phyloP scores from a whole-genome alignment of 164 flowering plant genomes.

The Stephania japonica region DNA sequence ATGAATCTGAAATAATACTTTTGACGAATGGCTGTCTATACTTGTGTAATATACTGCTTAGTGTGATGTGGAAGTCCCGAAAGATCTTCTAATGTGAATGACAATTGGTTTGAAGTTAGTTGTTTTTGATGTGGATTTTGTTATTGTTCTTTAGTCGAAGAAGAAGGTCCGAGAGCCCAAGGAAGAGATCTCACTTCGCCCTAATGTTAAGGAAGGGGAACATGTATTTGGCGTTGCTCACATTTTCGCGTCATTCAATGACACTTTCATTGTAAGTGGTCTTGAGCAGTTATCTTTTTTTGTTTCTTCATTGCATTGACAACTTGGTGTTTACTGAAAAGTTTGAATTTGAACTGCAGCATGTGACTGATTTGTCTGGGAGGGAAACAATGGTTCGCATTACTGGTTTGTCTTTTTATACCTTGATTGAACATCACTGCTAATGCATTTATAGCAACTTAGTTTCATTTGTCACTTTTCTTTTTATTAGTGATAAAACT shows the following conservation, averaged over 20 bases:
- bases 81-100: not conserved
- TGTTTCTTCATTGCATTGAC: not conserved
- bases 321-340: not conserved
- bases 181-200: constrained; percentile 54
- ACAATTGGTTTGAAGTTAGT: not conserved
- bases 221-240: constrained; percentile 72
- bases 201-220: constrained; percentile 55
- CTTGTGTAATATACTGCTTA: too few species aligned
- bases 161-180: constrained; percentile 41
- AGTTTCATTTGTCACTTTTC: not conserved
- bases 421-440: not conserved
- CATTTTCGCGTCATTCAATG: constrained; percentile 70
- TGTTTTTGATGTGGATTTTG: not conserved
- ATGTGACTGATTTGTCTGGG: constrained; percentile 46
- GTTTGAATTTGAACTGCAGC: constrained; percentile 22
- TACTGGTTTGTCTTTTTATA: constrained; percentile 16
- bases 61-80: too few species aligned
- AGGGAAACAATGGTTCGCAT: constrained; percentile 44
- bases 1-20: too few species aligned
- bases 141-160: constrained; percentile 27
- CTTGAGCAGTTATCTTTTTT: too few species aligned
- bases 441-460: not conserved
- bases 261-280: constrained; percentile 49
- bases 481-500: too few species aligned
- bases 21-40: too few species aligned